Evolutionary conservation across 129 eudicot species (phyloP), one percentile per base, ranked within the genome.

Genomic region (Ambrosia trifida): DNA sequence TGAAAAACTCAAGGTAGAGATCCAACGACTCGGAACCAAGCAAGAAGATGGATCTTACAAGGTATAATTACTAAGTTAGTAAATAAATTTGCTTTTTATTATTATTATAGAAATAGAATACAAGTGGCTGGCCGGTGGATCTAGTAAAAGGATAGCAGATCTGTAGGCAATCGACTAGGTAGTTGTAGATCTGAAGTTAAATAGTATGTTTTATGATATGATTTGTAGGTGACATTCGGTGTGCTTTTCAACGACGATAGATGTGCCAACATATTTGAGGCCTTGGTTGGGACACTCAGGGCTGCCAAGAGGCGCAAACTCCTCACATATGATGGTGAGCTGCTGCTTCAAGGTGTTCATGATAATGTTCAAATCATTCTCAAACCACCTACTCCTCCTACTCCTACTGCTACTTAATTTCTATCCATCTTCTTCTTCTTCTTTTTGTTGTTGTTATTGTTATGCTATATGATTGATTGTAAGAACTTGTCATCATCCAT

Each of bases 241-340:
- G 97, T 87, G 81, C 91, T 95, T 40, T 95, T 95, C 66, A 72
- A 95, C 45, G 99, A 95, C 72, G 99, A 95, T 62, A 79, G 81
- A 70, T 95, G 99, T 49, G 96, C 99, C 19, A 90, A 95, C 96
- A 85, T 95, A 75, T 95, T 95, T 74, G 99, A 95, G 78, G 99
- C 99, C 13, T 83, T 95, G 57, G 99, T 95, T 30, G 99, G 99
- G 54, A 95, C 99, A 9, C 75, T 95, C 18, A 83, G 99, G 81
- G 99, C 99, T 9, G 99, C 97, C 61, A 95, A 95, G 86, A 95
- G 76, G 72, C 89, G 99, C 54, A 95, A 95, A 47, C 14, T 87
- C 10, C n/a, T 95, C 47, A 86, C 99, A 14, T 95, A 90, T 66
- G 97, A 95, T 32, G 99, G 97, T 67, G 99, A 95, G 73, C 78